A percentile compares a stretch with the other conserved stretches of the same genome.
These are phyloP conservation scores for Silene noctiflora DNA, from an alignment of 179 eudicot species.

Conservation along the genomic window DNA sequence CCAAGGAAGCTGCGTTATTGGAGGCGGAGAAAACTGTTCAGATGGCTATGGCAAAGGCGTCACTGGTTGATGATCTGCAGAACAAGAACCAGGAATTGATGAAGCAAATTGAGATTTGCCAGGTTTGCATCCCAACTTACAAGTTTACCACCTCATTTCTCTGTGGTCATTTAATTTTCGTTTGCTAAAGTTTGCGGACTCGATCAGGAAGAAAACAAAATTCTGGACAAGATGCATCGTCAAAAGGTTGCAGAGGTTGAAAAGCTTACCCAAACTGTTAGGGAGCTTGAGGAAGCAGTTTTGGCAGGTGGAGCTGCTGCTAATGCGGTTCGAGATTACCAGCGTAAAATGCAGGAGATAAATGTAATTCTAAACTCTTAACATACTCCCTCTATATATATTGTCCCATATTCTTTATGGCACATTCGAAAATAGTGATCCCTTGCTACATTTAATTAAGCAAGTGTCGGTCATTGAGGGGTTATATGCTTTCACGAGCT, in stretches of 20 bases:
- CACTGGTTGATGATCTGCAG: constrained; percentile 93
- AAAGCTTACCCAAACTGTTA: constrained; percentile 87
- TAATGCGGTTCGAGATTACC: constrained; percentile 92
- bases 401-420: no score
- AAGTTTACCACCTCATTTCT: background rate
- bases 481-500: background rate
- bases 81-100: constrained; percentile 92
- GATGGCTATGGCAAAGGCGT: constrained; percentile 84
- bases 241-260: constrained; percentile 96
- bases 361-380: constrained; percentile 43
- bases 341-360: constrained; percentile 95
- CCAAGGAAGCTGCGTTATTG: constrained; percentile 91
- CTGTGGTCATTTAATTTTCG: background rate
- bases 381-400: background rate
- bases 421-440: no score
- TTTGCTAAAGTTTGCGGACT: background rate
- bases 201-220: constrained; percentile 85
- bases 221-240: constrained; percentile 87
- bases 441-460: no score
- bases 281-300: constrained; percentile 91
- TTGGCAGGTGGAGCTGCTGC: constrained; percentile 99
- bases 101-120: constrained; percentile 94
- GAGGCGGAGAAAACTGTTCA: constrained; percentile 95
- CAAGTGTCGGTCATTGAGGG: no score
- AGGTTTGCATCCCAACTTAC: constrained; percentile 37